Conservation (phyloP, 257 asterid genomes). For the Penstemon barbatus region DNA sequence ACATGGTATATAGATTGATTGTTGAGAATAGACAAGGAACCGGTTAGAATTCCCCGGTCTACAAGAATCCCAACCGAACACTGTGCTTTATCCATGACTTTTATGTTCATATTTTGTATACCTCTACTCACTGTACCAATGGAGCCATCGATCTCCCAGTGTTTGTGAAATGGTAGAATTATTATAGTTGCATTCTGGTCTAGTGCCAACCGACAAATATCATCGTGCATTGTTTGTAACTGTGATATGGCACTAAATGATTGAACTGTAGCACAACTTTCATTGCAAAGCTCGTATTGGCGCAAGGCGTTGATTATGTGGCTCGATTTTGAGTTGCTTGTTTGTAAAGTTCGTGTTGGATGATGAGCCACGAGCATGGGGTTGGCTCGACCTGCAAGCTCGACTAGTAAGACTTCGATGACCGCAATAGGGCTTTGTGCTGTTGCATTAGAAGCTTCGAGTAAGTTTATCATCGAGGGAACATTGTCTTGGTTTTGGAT, state of each 20-base stretch:
- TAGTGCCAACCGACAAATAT: constrained; percentile 50
- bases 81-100: constrained; percentile 56
- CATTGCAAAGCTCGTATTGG: constrained; percentile 63
- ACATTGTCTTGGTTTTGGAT: constrained; percentile 58
- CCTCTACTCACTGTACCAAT: constrained; percentile 48
- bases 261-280: constrained; percentile 49
- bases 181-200: constrained; percentile 57
- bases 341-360: constrained; percentile 42
- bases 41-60: constrained; percentile 58
- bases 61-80: constrained; percentile 72
- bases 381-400: constrained; percentile 69
- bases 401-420: constrained; percentile 61
- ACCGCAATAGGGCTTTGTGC: constrained; percentile 60
- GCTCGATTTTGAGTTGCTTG: constrained; percentile 47
- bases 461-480: constrained; percentile 60
- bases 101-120: constrained; percentile 55
- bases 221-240: constrained; percentile 56
- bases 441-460: constrained; percentile 65
- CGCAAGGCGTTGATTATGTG: constrained; percentile 66
- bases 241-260: constrained; percentile 59
- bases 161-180: constrained; percentile 76
- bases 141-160: constrained; percentile 78
- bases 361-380: constrained; percentile 74
- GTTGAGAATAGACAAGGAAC: constrained; percentile 46
- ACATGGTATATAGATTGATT: constrained; percentile 48